Evolutionary conservation across 2,329 filamentous ascomycete genomes (phyloP).

Genomic region (Cryoendolithus antarcticus): DNA sequence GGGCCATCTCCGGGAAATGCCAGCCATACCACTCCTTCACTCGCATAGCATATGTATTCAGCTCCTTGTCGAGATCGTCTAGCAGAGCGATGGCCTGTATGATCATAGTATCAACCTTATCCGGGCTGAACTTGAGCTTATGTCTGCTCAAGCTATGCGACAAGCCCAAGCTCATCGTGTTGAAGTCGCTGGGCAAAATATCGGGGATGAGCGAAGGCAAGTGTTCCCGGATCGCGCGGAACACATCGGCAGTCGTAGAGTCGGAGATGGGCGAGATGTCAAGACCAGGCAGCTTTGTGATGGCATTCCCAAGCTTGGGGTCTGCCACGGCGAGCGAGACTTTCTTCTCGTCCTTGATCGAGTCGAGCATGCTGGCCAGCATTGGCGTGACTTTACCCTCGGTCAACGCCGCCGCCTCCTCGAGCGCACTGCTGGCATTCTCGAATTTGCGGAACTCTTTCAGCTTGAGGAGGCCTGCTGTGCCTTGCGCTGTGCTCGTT

Average conservation of each 20-base stretch:
- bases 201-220: conserved; percentile 83
- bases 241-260: conserved; percentile 72
- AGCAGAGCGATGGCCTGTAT: conserved; percentile 90
- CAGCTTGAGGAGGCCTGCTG: conserved; percentile 83
- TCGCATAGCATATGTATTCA: conserved; percentile 97
- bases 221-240: conserved; percentile 86
- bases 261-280: conserved; percentile 76
- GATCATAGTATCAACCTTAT: conserved; percentile 99
- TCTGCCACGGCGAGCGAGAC: conserved; percentile 88
- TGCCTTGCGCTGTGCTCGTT: conserved; percentile 66
- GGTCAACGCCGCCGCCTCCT: conserved; percentile 77
- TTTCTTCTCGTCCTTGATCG: conserved; percentile 96
- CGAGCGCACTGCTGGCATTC: conserved; percentile 76
- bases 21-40: conserved; percentile 99
- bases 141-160: conserved; percentile 94
- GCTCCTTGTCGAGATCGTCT: conserved; percentile 94
- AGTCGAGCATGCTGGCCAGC: conserved; percentile 68
- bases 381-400: conserved; percentile 92
- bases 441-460: conserved; percentile 98
- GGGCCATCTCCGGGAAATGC: conserved; percentile 98
- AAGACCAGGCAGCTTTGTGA: conserved; percentile 81
- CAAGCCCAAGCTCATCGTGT: conserved; percentile 90
- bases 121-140: conserved; percentile 96
- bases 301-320: conserved; percentile 77
- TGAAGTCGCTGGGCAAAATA: conserved; percentile 70